phyloP scores from a whole-genome alignment of 805 yeast species.

The Cephaloascus albidus region DNA sequence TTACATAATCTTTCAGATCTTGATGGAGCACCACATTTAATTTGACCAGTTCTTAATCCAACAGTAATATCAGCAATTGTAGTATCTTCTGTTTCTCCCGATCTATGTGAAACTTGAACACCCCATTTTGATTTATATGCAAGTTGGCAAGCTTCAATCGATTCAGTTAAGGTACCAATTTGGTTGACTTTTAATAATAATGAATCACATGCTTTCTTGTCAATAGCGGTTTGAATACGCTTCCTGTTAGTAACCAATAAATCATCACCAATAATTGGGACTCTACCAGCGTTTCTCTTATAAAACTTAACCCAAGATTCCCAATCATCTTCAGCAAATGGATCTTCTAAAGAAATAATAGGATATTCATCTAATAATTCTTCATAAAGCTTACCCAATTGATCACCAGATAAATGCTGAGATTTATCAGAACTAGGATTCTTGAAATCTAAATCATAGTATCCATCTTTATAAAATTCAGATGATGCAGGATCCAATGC shows the following conservation, averaged over 20 bases:
- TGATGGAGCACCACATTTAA: constrained; percentile 15
- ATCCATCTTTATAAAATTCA: constrained; percentile 12
- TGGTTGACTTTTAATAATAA: constrained; percentile 14
- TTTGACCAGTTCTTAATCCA: constrained; percentile 13
- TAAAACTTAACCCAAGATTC: constrained; percentile 11
- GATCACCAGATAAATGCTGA: constrained; percentile 11
- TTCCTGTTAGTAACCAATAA: constrained; percentile 15
- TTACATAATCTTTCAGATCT: constrained; percentile 15
- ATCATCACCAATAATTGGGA: constrained; percentile 13
- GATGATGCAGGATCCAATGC: constrained; percentile 14
- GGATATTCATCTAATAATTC: constrained; percentile 11
- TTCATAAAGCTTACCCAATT: constrained; percentile 9
- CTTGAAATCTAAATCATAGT: constrained; percentile 13
- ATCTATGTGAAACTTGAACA: constrained; percentile 13
- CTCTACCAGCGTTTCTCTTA: constrained; percentile 6
- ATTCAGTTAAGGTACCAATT: constrained; percentile 12
- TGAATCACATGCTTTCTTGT: constrained; percentile 11
- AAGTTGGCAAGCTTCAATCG: constrained; percentile 10
- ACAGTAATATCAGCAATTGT: constrained; percentile 13
- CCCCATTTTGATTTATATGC: constrained; percentile 11
- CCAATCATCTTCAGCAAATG: constrained; percentile 16
- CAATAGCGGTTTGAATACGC: constrained; percentile 11
- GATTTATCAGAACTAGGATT: constrained; percentile 9
- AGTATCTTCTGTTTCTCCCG: constrained; percentile 16
- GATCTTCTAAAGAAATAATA: constrained; percentile 13